Percentiles rank a stretch among this genome's conserved stretches.
Evolutionary conservation across 179 eudicot species (phyloP).

Genomic region (Corrigiola litoralis): DNA sequence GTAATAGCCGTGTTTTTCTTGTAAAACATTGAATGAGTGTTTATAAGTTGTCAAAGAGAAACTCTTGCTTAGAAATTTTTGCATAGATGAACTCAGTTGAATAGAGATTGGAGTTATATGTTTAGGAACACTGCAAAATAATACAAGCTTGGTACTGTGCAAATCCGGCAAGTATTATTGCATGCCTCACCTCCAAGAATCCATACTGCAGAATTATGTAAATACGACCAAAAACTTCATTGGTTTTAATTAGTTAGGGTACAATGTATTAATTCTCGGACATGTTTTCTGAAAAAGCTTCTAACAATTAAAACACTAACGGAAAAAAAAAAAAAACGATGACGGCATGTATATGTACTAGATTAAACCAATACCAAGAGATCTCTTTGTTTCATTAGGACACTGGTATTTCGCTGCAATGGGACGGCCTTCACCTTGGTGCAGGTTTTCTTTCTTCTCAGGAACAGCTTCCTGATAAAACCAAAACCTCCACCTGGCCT

Average conservation of each 20-base stretch:
- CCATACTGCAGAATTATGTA: not conserved
- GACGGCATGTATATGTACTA: not conserved
- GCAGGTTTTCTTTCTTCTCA: constrained; percentile 56
- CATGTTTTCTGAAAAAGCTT: not conserved
- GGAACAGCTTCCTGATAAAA: constrained; percentile 55
- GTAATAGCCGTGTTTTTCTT: not conserved
- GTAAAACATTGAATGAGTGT: not conserved
- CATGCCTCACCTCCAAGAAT: not conserved
- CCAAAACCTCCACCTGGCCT: constrained; percentile 50
- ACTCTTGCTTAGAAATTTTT: not conserved
- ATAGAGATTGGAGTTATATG: not conserved
- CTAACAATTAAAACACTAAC: not conserved
- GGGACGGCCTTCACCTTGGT: constrained; percentile 36
- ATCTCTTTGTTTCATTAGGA: constrained; percentile 22
- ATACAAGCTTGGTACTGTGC: no score
- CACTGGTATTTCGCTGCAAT: constrained; percentile 29
- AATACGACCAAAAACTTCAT: not conserved
- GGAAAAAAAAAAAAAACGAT: not conserved
- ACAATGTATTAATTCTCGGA: not conserved
- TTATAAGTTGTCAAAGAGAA: not conserved
- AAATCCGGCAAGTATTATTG: no score
- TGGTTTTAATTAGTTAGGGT: no score
- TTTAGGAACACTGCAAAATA: no score
- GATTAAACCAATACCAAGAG: constrained; percentile 18
- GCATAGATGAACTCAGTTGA: no score